Evolutionary conservation across 2,329 filamentous ascomycete genomes (phyloP).

Genomic region (Gnomoniopsis smithogilvyi): DNA sequence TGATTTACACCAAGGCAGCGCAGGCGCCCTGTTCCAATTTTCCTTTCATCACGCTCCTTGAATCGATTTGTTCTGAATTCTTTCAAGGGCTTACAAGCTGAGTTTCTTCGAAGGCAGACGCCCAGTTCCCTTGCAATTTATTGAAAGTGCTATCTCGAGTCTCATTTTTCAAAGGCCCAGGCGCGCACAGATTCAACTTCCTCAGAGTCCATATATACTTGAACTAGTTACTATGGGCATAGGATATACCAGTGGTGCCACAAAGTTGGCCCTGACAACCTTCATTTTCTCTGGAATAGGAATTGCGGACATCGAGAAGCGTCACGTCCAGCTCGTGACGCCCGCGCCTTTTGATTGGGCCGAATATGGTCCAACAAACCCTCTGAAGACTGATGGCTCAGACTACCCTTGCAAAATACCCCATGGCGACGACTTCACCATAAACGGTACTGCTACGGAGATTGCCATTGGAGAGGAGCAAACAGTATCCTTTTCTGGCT

Average conservation of each 20-base stretch:
- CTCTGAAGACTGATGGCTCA: slow-evolving; percentile 49
- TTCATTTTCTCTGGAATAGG: neutral
- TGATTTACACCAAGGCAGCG: neutral
- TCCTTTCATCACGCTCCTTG: neutral
- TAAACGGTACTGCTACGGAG: slow-evolving; percentile 40
- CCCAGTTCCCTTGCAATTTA: neutral
- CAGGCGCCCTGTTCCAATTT: neutral
- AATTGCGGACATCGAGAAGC: neutral
- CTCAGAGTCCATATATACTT: neutral
- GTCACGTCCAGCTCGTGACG: slow-evolving; percentile 58
- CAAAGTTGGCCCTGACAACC: neutral
- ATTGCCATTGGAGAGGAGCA: slow-evolving; percentile 54
- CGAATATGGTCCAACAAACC: slow-evolving; percentile 48
- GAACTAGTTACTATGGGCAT: neutral
- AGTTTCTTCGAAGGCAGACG: neutral
- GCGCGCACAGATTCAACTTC: neutral
- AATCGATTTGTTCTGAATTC: neutral
- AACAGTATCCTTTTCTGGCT: slow-evolving; percentile 53
- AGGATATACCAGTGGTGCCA: neutral
- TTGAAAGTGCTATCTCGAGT: no score
- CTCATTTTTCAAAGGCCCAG: neutral
- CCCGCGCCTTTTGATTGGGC: slow-evolving; percentile 51
- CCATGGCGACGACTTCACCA: slow-evolving; percentile 31
- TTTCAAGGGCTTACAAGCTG: neutral
- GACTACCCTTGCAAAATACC: slow-evolving; percentile 70